Evolutionary conservation across 179 eudicot genomes (phyloP).

Genomic region (Nepenthes alata): DNA sequence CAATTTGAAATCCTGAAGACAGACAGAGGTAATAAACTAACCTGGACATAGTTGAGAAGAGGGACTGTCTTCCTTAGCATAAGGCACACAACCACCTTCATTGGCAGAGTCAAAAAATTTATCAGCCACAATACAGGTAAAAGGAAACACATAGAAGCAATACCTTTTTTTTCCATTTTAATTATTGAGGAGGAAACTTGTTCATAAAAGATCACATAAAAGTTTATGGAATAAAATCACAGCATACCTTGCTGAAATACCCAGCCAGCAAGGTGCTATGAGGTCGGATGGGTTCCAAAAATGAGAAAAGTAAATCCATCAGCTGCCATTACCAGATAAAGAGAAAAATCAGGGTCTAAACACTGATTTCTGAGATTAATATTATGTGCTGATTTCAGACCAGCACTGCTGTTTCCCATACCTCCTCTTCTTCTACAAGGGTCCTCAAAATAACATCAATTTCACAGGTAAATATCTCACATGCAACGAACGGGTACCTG

Average conservation of each 20-base stretch:
- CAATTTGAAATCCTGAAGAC: background rate
- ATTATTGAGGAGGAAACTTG: too few relatives aligned
- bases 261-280: conserved; percentile 92
- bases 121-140: conserved; percentile 7
- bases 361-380: background rate
- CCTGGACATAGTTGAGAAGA: conserved; percentile 94
- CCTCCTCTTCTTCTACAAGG: conserved; percentile 95
- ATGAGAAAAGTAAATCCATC: conserved; percentile 86
- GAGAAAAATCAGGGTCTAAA: conserved; percentile 3
- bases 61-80: conserved; percentile 87
- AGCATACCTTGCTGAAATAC: conserved; percentile 71
- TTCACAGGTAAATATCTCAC: conserved; percentile 94
- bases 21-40: conserved; percentile 10
- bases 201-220: too few relatives aligned
- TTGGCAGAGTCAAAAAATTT: background rate
- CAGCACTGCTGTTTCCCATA: conserved; percentile 9
- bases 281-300: conserved; percentile 74
- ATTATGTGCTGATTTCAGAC: background rate
- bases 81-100: conserved; percentile 86
- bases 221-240: too few relatives aligned
- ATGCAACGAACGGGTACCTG: conserved; percentile 91
- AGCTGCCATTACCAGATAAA: conserved; percentile 35
- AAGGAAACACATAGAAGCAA: background rate
- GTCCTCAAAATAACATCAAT: conserved; percentile 96
- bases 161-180: conserved; percentile 6